Conservation (phyloP, 2,329 filamentous ascomycete genomes). For the Fusarium humuli region DNA sequence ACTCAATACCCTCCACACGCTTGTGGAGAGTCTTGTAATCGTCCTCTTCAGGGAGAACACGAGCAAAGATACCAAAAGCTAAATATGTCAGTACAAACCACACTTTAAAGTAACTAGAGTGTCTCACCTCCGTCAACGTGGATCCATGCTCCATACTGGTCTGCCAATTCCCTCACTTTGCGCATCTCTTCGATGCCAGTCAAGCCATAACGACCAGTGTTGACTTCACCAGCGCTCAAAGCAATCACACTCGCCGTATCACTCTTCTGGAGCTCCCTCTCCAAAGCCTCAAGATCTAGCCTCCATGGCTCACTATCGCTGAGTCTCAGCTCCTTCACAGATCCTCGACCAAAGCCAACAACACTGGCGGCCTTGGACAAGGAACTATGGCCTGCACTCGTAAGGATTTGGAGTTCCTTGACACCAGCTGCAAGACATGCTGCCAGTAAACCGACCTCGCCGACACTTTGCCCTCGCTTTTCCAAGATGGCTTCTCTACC, state of each 20-base stretch:
- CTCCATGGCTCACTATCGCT: slow-evolving; percentile 70
- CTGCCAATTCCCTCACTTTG: slow-evolving; percentile 75
- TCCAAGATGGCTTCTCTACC: slow-evolving; percentile 73
- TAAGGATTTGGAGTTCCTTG: slow-evolving; percentile 78
- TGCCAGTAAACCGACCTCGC: slow-evolving; percentile 74
- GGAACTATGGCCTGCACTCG: slow-evolving; percentile 85
- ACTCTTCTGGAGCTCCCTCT: slow-evolving; percentile 64
- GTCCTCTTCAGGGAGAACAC: slow-evolving; percentile 67
- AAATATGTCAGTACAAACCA: slow-evolving; percentile 2
- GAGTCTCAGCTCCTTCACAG: slow-evolving; percentile 70
- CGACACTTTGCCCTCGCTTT: slow-evolving; percentile 61
- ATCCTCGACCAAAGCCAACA: slow-evolving; percentile 78
- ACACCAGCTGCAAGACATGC: slow-evolving; percentile 75
- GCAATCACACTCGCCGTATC: slow-evolving; percentile 78
- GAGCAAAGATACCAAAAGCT: slow-evolving; percentile 87
- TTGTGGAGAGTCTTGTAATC: slow-evolving; percentile 67
- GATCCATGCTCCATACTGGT: slow-evolving; percentile 82
- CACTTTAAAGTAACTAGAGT: no score
- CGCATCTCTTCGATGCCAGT: slow-evolving; percentile 70
- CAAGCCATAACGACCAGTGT: slow-evolving; percentile 82
- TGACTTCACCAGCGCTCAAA: slow-evolving; percentile 89
- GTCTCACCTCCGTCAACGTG: slow-evolving; percentile 81
- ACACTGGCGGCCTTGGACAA: slow-evolving; percentile 85
- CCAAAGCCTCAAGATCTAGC: slow-evolving; percentile 75
- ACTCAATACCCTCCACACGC: slow-evolving; percentile 73